phyloP scores from a whole-genome alignment of 2,329 filamentous ascomycete genomes.

The Fusarium sp. region DNA sequence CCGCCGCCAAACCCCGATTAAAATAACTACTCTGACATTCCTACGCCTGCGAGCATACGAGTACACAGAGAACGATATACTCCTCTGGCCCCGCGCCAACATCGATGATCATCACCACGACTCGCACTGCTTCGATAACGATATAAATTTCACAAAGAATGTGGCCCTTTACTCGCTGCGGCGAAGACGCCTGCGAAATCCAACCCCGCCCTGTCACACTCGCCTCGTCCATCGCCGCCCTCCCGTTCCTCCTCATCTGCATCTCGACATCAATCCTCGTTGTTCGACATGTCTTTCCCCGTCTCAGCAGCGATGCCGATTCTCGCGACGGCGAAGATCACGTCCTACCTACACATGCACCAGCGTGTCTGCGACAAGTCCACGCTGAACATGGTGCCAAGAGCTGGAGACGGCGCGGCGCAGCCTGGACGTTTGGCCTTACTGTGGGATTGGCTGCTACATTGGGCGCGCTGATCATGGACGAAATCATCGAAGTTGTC shows the following conservation, averaged over 20 bases:
- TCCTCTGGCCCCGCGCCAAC: constrained; percentile 10
- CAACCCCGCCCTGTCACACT: constrained; percentile 53
- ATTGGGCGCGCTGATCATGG: constrained; percentile 82
- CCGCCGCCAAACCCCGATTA: neutral
- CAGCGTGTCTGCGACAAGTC: constrained; percentile 65
- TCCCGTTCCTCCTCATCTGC: constrained; percentile 79
- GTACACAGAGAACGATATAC: neutral
- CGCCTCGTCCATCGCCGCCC: constrained; percentile 66
- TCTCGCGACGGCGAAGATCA: constrained; percentile 66
- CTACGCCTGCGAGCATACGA: neutral
- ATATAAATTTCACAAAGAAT: constrained; percentile 34
- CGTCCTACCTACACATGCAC: constrained; percentile 70
- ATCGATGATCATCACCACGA: constrained; percentile 1
- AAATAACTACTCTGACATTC: neutral
- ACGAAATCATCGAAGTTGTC: constrained; percentile 83
- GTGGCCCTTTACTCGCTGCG: constrained; percentile 62
- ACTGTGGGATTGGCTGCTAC: constrained; percentile 82
- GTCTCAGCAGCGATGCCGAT: constrained; percentile 68
- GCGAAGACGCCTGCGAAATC: constrained; percentile 63
- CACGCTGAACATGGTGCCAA: constrained; percentile 68
- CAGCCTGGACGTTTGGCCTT: constrained; percentile 75
- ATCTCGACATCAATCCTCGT: constrained; percentile 69
- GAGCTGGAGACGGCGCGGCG: constrained; percentile 60
- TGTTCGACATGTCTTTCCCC: constrained; percentile 75
- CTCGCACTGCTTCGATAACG: neutral